Conservation (phyloP, 2,329 filamentous ascomycete genomes). For the Claviceps quebecensis region DNA sequence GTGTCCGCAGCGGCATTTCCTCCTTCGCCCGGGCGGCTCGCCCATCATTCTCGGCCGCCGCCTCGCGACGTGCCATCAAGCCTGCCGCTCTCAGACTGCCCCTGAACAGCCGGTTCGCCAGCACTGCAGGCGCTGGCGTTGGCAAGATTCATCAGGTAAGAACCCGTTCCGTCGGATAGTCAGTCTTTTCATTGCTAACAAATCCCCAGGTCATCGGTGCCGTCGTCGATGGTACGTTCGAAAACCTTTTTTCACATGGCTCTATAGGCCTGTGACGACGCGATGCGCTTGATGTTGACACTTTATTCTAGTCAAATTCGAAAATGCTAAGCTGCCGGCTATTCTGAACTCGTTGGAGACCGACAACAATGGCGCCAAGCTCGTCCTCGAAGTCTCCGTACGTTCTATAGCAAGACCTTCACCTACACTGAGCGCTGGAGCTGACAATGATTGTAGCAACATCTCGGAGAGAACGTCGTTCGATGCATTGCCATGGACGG, state of each 20-base stretch:
- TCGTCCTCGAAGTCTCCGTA: conserved; percentile 95
- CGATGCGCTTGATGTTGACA: conserved; percentile 12
- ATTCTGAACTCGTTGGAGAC: conserved; percentile 97
- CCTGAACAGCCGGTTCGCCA: conserved; percentile 44
- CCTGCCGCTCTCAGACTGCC: conserved; percentile 41
- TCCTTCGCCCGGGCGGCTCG: conserved; percentile 49
- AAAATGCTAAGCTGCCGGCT: conserved; percentile 77
- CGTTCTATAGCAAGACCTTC: conserved; percentile 13
- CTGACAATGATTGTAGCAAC: conserved; percentile 58
- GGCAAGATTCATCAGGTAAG: conserved; percentile 57
- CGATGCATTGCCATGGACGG: conserved; percentile 99
- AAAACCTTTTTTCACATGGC: conserved; percentile 3
- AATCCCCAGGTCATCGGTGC: conserved; percentile 84
- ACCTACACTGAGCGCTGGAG: not conserved
- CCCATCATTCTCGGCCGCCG: conserved; percentile 44
- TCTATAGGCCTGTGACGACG: not conserved
- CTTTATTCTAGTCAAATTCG: conserved; percentile 72
- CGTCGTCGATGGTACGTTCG: conserved; percentile 83
- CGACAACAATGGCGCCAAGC: conserved; percentile 82
- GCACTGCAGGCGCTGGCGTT: conserved; percentile 42
- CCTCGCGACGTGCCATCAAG: conserved; percentile 42
- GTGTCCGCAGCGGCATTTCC: conserved; percentile 46
- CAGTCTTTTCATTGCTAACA: conserved; percentile 17
- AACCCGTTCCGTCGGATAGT: conserved; percentile 2
- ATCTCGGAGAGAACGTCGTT: conserved; percentile 97